These are phyloP conservation scores for Alternaria brassicae DNA, from an alignment of 2,329 filamentous ascomycete species.

Conservation along the genomic window DNA sequence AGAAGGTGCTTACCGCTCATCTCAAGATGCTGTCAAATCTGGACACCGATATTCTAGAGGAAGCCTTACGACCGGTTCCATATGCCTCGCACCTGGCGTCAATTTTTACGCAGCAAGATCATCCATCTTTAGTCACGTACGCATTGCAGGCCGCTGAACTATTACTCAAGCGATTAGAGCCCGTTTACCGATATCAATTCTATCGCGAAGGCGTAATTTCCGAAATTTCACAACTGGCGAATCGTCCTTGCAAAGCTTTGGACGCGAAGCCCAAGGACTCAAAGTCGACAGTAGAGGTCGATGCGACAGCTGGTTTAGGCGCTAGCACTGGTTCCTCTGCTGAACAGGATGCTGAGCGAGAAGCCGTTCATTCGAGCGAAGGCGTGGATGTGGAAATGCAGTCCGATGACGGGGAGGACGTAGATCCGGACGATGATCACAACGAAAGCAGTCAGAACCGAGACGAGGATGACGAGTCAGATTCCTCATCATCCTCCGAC, in stretches of 20 bases:
- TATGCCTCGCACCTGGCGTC: slow-evolving; percentile 96
- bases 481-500: slow-evolving; percentile 64
- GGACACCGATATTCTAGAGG: slow-evolving; percentile 82
- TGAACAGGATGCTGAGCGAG: slow-evolving; percentile 49
- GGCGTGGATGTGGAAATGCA: slow-evolving; percentile 61
- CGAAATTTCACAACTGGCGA: slow-evolving; percentile 84
- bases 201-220: slow-evolving; percentile 95
- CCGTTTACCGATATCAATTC: slow-evolving; percentile 93
- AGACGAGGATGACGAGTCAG: slow-evolving; percentile 68
- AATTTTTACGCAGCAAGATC: slow-evolving; percentile 94
- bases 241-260: slow-evolving; percentile 49
- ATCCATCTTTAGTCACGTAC: slow-evolving; percentile 82
- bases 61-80: slow-evolving; percentile 84
- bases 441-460: slow-evolving; percentile 67
- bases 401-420: slow-evolving; percentile 62
- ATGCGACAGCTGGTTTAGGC: slow-evolving; percentile 33
- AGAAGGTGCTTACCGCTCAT: slow-evolving; percentile 95
- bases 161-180: slow-evolving; percentile 80
- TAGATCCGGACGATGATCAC: slow-evolving; percentile 60
- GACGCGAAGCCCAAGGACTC: slow-evolving; percentile 39
- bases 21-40: slow-evolving; percentile 97
- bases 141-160: slow-evolving; percentile 90
- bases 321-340: slow-evolving; percentile 30
- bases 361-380: slow-evolving; percentile 63
- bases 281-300: slow-evolving; percentile 35